phyloP scores from a whole-genome alignment of 2,329 filamentous ascomycete genomes.

The Sporothrix pallida region DNA sequence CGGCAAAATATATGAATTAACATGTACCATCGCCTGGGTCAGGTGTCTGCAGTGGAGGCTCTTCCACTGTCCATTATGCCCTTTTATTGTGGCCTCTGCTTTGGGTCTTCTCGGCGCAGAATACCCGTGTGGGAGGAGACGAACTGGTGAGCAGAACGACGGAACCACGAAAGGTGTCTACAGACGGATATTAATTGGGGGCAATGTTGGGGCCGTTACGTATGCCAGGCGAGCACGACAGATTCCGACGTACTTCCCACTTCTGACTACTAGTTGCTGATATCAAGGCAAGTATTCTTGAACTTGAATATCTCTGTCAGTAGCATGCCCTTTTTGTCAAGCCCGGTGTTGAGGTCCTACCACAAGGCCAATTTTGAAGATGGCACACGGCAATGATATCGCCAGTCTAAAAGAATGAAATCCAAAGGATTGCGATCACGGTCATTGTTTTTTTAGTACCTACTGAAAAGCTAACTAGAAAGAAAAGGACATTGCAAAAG shows the following conservation, averaged over 20 bases:
- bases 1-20: neutral
- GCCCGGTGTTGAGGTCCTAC: neutral
- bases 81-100: neutral
- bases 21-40: neutral
- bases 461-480: too few relatives aligned
- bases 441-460: too few relatives aligned
- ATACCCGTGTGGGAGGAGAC: neutral
- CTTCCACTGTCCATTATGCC: neutral
- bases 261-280: neutral
- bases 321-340: neutral
- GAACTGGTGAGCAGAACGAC: neutral
- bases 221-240: neutral
- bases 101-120: conserved; percentile 1
- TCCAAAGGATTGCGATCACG: neutral
- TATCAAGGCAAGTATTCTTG: neutral
- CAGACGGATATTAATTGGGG: neutral
- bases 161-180: neutral
- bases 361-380: neutral
- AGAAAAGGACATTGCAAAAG: too few relatives aligned
- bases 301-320: neutral
- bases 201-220: neutral
- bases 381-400: neutral
- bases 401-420: neutral
- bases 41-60: conserved; percentile 9
- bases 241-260: neutral